These are phyloP conservation scores for Anthostomella pinea DNA, from an alignment of 2,329 filamentous ascomycete species.

Conservation along the genomic window DNA sequence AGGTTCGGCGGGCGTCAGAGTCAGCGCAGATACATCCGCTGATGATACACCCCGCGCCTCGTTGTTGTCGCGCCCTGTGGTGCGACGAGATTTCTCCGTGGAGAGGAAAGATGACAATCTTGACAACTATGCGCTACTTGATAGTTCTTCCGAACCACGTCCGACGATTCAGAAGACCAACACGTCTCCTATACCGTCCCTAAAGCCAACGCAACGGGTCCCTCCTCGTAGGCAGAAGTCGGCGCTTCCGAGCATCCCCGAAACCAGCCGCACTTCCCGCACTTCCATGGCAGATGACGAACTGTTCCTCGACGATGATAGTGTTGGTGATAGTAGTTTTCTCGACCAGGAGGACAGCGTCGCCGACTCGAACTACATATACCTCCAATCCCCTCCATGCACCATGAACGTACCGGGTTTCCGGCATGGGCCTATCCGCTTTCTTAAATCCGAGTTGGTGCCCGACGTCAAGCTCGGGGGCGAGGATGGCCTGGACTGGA, in stretches of 20 bases:
- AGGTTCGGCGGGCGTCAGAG: constrained; percentile 36
- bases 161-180: constrained; percentile 18
- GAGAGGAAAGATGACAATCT: constrained; percentile 16
- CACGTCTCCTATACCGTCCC: constrained; percentile 32
- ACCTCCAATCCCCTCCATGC: constrained; percentile 46
- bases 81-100: constrained; percentile 24
- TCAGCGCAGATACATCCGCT: constrained; percentile 27
- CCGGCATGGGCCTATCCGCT: constrained; percentile 54
- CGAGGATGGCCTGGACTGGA: constrained; percentile 59
- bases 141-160: constrained; percentile 11
- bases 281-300: constrained; percentile 14
- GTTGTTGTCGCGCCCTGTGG: constrained; percentile 20
- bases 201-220: constrained; percentile 26
- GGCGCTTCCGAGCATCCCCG: constrained; percentile 30
- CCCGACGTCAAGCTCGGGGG: constrained; percentile 37
- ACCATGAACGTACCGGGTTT: constrained; percentile 49
- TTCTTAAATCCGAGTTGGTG: constrained; percentile 44
- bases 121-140: constrained; percentile 8
- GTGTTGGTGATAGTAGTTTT: constrained; percentile 1
- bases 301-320: constrained; percentile 10
- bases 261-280: constrained; percentile 13
- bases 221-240: constrained; percentile 20
- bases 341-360: constrained; percentile 13
- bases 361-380: constrained; percentile 45
- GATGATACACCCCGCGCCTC: constrained; percentile 26